phyloP scores from a whole-genome alignment of 2,329 filamentous ascomycete genomes.

The Apiospora rasikravindrae region DNA sequence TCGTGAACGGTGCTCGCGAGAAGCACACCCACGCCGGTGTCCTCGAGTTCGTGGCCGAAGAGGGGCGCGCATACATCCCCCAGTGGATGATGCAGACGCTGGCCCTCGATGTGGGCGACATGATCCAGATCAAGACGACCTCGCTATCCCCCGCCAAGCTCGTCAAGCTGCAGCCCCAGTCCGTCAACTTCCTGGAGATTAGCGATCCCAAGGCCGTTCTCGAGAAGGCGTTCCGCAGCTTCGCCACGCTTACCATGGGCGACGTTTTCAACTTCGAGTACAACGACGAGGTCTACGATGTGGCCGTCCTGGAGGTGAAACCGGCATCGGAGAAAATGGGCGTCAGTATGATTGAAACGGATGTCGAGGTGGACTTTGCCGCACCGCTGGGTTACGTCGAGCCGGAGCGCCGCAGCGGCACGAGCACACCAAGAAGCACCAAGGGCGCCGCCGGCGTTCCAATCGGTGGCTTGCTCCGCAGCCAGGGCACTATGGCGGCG shows the following conservation, averaged over 20 bases:
- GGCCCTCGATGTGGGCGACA: constrained; percentile 85
- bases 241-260: constrained; percentile 89
- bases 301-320: constrained; percentile 93
- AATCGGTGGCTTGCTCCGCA: constrained; percentile 76
- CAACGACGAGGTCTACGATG: constrained; percentile 91
- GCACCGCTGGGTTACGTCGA: constrained; percentile 94
- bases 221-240: constrained; percentile 95
- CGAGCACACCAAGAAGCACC: constrained; percentile 79
- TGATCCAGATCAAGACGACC: constrained; percentile 94
- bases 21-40: constrained; percentile 92
- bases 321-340: constrained; percentile 82
- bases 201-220: constrained; percentile 96
- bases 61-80: constrained; percentile 93
- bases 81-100: constrained; percentile 98
- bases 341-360: constrained; percentile 94
- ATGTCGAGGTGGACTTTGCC: constrained; percentile 95
- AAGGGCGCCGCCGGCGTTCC: constrained; percentile 61
- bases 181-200: constrained; percentile 92
- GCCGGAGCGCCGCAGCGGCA: constrained; percentile 72
- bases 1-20: constrained; percentile 83
- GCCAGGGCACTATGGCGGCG: constrained; percentile 92
- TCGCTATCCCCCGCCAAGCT: constrained; percentile 88
- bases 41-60: constrained; percentile 95
- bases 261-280: constrained; percentile 97
- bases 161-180: constrained; percentile 97